phyloP scores from a whole-genome alignment of 2,329 filamentous ascomycete species.

The Cytospora leucostoma region DNA sequence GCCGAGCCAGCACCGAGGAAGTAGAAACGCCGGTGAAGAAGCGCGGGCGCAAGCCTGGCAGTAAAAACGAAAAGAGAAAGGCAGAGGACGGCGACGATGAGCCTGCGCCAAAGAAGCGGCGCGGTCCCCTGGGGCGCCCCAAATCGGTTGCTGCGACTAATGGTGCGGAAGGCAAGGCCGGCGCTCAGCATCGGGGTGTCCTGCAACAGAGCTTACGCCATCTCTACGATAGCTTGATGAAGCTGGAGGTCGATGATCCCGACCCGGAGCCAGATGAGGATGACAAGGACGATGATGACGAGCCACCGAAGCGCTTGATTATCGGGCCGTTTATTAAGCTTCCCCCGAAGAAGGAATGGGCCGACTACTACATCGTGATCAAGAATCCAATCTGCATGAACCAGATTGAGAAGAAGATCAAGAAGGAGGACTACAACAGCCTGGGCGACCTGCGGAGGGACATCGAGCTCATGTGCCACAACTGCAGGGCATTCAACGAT shows the following conservation, averaged over 20 bases:
- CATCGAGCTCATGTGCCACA: constrained; percentile 80
- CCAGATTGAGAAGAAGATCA: constrained; percentile 90
- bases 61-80: constrained; percentile 83
- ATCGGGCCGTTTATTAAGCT: constrained; percentile 94
- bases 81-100: constrained; percentile 77
- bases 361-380: constrained; percentile 95
- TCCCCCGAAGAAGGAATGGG: constrained; percentile 84
- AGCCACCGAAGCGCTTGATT: constrained; percentile 70
- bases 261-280: constrained; percentile 50
- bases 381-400: constrained; percentile 94
- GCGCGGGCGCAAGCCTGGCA: constrained; percentile 77
- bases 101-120: constrained; percentile 76
- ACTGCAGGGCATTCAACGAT: constrained; percentile 95
- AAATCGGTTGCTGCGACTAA: constrained; percentile 55
- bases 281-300: constrained; percentile 52
- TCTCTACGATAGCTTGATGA: constrained; percentile 79
- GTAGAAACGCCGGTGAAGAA: constrained; percentile 68
- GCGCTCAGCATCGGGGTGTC: constrained; percentile 68
- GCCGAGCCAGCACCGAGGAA: constrained; percentile 81
- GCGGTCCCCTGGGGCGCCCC: constrained; percentile 68
- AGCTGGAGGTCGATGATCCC: constrained; percentile 77
- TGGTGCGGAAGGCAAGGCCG: constrained; percentile 58
- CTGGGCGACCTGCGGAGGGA: constrained; percentile 81
- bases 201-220: constrained; percentile 78
- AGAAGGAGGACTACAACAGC: constrained; percentile 87